Conservation (phyloP, 2,329 filamentous ascomycete genomes). For the Graphilbum sp. region DNA sequence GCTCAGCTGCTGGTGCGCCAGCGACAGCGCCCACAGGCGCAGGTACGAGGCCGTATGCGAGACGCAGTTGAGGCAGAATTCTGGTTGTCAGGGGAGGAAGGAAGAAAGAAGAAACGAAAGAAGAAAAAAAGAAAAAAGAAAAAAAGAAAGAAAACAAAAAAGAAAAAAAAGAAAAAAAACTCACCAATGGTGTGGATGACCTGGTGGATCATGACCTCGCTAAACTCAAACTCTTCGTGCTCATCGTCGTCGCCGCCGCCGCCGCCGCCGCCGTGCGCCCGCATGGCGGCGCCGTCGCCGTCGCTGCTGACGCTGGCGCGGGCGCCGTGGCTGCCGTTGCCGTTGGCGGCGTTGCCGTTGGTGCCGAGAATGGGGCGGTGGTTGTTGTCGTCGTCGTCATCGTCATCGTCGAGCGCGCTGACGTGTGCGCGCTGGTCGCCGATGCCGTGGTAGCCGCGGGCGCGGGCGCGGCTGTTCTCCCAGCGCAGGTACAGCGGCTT, state of each 20-base stretch:
- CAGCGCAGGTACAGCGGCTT: constrained; percentile 92
- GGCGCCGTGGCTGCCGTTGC: constrained; percentile 12
- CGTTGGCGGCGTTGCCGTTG: constrained; percentile 16
- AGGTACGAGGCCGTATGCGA: constrained; percentile 98
- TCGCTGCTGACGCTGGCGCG: constrained; percentile 39
- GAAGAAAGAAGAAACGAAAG: no score
- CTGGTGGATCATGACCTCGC: constrained; percentile 96
- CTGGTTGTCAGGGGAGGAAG: constrained; percentile 31
- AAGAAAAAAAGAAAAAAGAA: no score
- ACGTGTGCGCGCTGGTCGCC: constrained; percentile 79
- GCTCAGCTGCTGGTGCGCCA: constrained; percentile 93
- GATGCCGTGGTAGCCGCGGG: constrained; percentile 80
- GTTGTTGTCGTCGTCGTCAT: constrained; percentile 32
- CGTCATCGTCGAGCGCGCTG: constrained; percentile 78
- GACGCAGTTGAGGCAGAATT: constrained; percentile 98
- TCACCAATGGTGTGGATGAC: constrained; percentile 95
- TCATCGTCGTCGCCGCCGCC: constrained; percentile 34
- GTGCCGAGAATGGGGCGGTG: neutral
- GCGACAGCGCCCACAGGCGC: constrained; percentile 91
- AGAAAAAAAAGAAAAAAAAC: constrained; percentile 14
- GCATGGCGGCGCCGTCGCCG: constrained; percentile 64
- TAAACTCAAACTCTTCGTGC: constrained; percentile 94
- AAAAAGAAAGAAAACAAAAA: neutral
- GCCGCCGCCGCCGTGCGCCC: constrained; percentile 68
- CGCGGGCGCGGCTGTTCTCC: constrained; percentile 82